Evolutionary conservation across 768 basidiomycete genomes (phyloP), one percentile per base, ranked within the genome.

Genomic region (Podaxis sp.): DNA sequence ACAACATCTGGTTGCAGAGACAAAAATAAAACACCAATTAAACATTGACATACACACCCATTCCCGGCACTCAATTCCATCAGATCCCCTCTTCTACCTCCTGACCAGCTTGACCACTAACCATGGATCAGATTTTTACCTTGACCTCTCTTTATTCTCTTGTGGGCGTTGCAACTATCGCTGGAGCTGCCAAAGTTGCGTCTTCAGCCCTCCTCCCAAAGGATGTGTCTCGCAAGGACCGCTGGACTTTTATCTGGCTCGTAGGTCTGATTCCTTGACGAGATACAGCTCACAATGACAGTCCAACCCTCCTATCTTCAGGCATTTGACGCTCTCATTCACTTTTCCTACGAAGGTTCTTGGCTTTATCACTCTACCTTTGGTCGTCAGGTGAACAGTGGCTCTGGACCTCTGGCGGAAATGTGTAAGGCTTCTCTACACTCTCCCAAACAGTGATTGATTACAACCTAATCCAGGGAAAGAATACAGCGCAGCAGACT

Each of bases 321-420:
- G 90, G 81, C 88, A 21, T 93, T 93, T 65, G 90, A 93, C 70
- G 90, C 84, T 3, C 76, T 90, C 69, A 90, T 90, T 61, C 91
- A 93, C 69, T 89, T 91, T 70, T 77, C 77, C 0, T 85, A 90
- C 60, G 91, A 93, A 68, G 91, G 89, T 7, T 85, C 90, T 4
- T 93, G 90, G 77, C 77, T 93, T 36, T 91, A 85, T 72, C 77
- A 88, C 50, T 91, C 90, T 1, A 80, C 80, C 54, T 90, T 92
- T 64, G 91, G 90, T 36, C 77, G 86, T 46, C 79, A 85, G 60
- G 89, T 91, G 7, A 86, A 86, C 67, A 83, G 85, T 16, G 87
- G 87, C 65, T 68, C 77, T 2, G 89, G 91, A 0, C 78, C 81
- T 18, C 81, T 92, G 61, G 91, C 90, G 23, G 81, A 88, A 57